Evolutionary conservation across 2,329 filamentous ascomycete species (phyloP).

Genomic region (Colletotrichum sp.): DNA sequence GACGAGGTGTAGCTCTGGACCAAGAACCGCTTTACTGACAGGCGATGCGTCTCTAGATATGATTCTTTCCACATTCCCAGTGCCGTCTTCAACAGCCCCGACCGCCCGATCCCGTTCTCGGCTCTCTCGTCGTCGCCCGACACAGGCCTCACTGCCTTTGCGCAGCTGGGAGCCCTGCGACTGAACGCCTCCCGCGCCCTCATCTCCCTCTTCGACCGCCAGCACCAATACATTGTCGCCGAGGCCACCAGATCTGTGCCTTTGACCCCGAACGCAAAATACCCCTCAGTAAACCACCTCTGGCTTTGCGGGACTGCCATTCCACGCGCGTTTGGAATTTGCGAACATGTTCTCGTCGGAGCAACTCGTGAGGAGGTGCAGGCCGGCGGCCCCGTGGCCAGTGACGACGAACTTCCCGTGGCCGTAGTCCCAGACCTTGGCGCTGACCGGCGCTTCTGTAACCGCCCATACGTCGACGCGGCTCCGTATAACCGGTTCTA

Average conservation of each 20-base stretch:
- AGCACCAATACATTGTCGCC: constrained; percentile 54
- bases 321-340: constrained; percentile 32
- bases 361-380: neutral
- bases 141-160: constrained; percentile 50
- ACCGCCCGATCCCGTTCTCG: constrained; percentile 25
- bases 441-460: constrained; percentile 33
- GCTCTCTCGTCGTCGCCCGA: constrained; percentile 36
- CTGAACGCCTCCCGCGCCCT: constrained; percentile 43
- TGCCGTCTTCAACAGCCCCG: constrained; percentile 27
- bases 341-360: constrained; percentile 30
- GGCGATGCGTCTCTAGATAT: constrained; percentile 6
- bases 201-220: constrained; percentile 56
- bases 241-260: constrained; percentile 51
- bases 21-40: neutral
- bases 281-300: constrained; percentile 12
- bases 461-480: constrained; percentile 28
- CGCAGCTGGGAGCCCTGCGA: constrained; percentile 51
- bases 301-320: constrained; percentile 34
- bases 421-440: constrained; percentile 38
- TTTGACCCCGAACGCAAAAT: constrained; percentile 30
- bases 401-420: constrained; percentile 32
- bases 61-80: constrained; percentile 20
- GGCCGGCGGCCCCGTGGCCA: neutral
- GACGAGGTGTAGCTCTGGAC: neutral
- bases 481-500: constrained; percentile 40